Evolutionary conservation across 2,329 filamentous ascomycete species (phyloP), one percentile per base, ranked within the genome.

Genomic region (Aspergillus carbonarius): DNA sequence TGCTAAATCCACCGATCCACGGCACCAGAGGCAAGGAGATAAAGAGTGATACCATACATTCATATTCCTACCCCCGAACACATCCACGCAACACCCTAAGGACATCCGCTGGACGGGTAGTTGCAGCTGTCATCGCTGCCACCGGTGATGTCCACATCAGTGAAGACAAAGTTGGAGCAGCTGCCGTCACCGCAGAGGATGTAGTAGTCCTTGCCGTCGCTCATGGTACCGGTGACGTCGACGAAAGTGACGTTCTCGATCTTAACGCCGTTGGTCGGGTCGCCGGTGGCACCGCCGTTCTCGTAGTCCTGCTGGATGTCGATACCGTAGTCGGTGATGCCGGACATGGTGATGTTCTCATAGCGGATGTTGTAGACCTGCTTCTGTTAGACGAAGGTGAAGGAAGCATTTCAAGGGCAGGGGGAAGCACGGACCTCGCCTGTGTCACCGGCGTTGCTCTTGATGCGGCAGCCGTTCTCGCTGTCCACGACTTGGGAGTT

Each of bases 291-390:
- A 4, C 76, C 75, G 12, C 76, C 81, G 62, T 83, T 83, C 55
- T 80, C 65, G 63, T 83, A 83, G 65, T 83, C 81, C 70, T 83
- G 80, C 70, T 82, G 74, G 42, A 83, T 73, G 59, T 81, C 79
- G 57, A 83, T 80, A n/a, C 81, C 81, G 64, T 82, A 82, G 60
- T 76, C 75, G 32, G 72, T 67, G 60, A 82, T 81, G 53, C 75
- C 73, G 35, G 68, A 70, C 40, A 83, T 66, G 4, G 70, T 72
- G 60, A 83, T 82, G 64, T 80, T 78, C 60, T 73, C 70, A 72
- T 81, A 83, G 20, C 74, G 76, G 55, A 83, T 70, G 59, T 77
- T 75, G 52, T 70, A 65, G 18, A 79, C 70, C 44, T 48, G n/a
- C 5, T 17, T 48, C 17, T 32, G 18, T 42, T 23, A 42, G 20